Evolutionary conservation across 2,329 filamentous ascomycete species (phyloP), one percentile per base, ranked within the genome.

Genomic region (Paraconiothyrium sp.): DNA sequence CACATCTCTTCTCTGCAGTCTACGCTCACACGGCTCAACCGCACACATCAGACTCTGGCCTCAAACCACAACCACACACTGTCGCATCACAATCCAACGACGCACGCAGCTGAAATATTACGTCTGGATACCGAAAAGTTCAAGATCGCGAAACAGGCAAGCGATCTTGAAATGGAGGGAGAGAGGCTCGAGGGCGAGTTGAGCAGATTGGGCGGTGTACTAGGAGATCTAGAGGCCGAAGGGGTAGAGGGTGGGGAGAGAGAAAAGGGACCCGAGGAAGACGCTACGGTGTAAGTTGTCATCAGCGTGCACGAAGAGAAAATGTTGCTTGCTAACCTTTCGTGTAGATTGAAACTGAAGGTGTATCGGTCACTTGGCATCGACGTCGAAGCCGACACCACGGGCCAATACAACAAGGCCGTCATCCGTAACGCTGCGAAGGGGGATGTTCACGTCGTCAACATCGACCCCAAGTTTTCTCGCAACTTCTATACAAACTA

Each of bases 401-500:
- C 84, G 1, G 93, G 93, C 37, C 92, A 93, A 76, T 97, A 94
- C 82, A 89, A 87, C 69, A 92, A 92, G 74, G 94, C 94, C 1
- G 87, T 97, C 20, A 90, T 98, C 67, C 84, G 93, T 64, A 97
- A 97, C 76, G 89, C 90, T 62, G 86, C 88, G 67, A 94, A 93
- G 82, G 94, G 93, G 9, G 94, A 98, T 76, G 93, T 98, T 55
- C 92, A 97, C 77, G 92, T 98, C 54, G 90, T 99, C 63, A 97
- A 97, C 73, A 89, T 99, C 77, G 94, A 98, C 72, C 89, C 91
- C 71, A 97, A 95, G 81, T 94, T 97, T 78, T 94, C 92, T 61
- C 86, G 90, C 64, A 94, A 91, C 78, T 97, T 96, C 75, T 97
- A 97, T 74, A 92, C 94, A 24, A 96, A 97, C 72, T 97, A 97